Base-by-base conservation (phyloP, 2,329 filamentous ascomycete species). In the Madurella mycetomatis region DNA sequence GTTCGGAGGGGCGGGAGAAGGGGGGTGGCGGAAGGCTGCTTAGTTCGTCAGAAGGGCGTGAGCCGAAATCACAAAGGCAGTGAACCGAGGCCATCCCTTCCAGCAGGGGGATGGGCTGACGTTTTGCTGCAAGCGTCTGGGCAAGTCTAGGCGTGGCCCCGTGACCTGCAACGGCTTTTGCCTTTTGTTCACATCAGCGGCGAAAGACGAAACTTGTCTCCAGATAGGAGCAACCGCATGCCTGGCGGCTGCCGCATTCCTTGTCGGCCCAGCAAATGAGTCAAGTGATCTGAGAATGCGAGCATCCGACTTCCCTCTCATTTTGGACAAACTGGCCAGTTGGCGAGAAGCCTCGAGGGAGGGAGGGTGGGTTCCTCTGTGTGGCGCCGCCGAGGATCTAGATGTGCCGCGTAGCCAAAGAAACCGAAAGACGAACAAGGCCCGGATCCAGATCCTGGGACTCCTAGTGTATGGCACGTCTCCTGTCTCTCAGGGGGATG, bases 111-210 rank as follows among this genome's bases (percentile, higher is more conserved):
- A n/a, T 25, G 25, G 25, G 25, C 42, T 41, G 40, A 34, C 30
- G 18, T 41, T 9, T 9, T 41, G 40, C 16, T 25, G 43, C 30
- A 31, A 40, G 44, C 13, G 51, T 56, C 58, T 37, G 58, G 58
- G 56, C 56, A 53, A 59, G 57, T 61, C 56, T 42, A 49, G 53
- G 34, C 49, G 49, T 40, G 55, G 51, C 60, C 56, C 51, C 53
- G 61, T 62, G 56, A 63, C 60, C 48, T 46, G 55, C 53, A 51
- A 49, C 47, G 17, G 19, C 47, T 48, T 40, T 13, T 53, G 47
- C 54, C 48, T 49, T 55, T 57, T 49, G 55, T 56, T 45, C 52
- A 40, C 50, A 47, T 47, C 56, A 56, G 60, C 54, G 58, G 59
- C 47, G 41, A 51, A 44, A 56, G 60, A 53, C 53, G 43, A 57